Evolutionary conservation across 2,329 filamentous ascomycete genomes (phyloP).

Genomic region (Epichloe elymi): DNA sequence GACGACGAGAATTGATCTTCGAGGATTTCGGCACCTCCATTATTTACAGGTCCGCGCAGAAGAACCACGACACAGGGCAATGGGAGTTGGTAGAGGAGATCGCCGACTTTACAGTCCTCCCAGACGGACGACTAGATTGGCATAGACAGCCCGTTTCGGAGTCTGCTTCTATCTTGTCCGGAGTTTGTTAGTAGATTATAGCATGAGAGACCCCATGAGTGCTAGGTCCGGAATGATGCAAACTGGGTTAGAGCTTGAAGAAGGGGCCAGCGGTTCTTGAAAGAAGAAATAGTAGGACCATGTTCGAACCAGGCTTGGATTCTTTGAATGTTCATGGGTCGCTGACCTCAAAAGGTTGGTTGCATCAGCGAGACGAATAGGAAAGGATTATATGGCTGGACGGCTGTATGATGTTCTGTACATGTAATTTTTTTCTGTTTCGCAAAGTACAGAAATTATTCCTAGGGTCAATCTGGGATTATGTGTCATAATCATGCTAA

Average conservation of each 20-base stretch:
- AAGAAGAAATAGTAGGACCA: too few relatives aligned
- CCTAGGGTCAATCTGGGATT: too few relatives aligned
- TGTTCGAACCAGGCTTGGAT: too few relatives aligned
- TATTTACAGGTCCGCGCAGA: conserved; percentile 23
- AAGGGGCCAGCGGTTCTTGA: too few relatives aligned
- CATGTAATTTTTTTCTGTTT: not conserved
- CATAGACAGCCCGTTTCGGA: conserved; percentile 23
- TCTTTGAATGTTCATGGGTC: too few relatives aligned
- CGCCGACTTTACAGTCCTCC: conserved; percentile 17
- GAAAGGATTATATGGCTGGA: not conserved
- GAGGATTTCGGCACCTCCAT: conserved; percentile 24
- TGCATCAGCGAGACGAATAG: not conserved
- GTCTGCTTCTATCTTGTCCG: conserved; percentile 18
- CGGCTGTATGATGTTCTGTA: not conserved
- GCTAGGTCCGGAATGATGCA: too few relatives aligned
- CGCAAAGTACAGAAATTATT: too few relatives aligned
- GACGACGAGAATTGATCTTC: conserved; percentile 25
- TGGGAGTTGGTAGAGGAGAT: conserved; percentile 28
- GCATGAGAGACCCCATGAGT: too few relatives aligned
- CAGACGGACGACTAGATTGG: conserved; percentile 22
- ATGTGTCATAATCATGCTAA: too few relatives aligned
- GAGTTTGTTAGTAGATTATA: conserved; percentile 11
- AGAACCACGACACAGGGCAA: conserved; percentile 15
- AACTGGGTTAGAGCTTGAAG: too few relatives aligned
- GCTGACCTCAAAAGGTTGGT: too few relatives aligned